phyloP scores from a whole-genome alignment of 1,284 basidiomycete species.

The Ganoderma lingzhi region DNA sequence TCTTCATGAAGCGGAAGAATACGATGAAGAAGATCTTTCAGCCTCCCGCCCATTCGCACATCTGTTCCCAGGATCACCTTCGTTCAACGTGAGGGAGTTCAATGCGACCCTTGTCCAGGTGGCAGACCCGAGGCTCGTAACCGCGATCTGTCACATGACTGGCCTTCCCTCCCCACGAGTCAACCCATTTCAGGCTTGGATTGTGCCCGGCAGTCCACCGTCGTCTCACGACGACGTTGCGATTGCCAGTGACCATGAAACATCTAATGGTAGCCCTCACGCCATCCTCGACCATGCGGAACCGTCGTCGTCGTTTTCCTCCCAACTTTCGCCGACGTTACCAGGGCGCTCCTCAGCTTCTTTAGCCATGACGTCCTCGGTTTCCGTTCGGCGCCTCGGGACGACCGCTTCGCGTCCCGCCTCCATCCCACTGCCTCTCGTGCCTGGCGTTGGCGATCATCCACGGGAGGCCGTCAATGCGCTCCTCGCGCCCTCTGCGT shows the following conservation, averaged over 20 bases:
- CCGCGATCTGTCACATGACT: conserved; percentile 32
- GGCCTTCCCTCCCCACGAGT: conserved; percentile 16
- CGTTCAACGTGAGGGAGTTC: neutral
- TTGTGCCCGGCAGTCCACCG: neutral
- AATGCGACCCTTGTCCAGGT: conserved; percentile 32
- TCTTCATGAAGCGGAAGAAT: neutral
- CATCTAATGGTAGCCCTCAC: no score
- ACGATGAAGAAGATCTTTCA: conserved; percentile 6
- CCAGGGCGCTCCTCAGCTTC: neutral
- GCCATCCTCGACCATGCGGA: neutral
- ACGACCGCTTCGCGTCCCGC: neutral
- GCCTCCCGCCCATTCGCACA: neutral
- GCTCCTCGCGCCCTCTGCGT: conserved; percentile 53
- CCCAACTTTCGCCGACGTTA: neutral
- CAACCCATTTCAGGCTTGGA: neutral
- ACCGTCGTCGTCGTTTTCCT: neutral
- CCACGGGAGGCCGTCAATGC: conserved; percentile 42
- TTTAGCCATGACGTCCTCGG: neutral
- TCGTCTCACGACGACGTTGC: neutral
- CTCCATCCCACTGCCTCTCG: neutral
- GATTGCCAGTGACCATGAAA: neutral
- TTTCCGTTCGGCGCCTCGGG: neutral
- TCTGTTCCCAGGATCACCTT: conserved; percentile 8
- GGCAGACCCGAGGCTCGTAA: conserved; percentile 36
- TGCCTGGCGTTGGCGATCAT: neutral